Evolutionary conservation across 257 asterid genomes (phyloP), one percentile per base, ranked within the genome.

Genomic region (Leonotis leonurus): DNA sequence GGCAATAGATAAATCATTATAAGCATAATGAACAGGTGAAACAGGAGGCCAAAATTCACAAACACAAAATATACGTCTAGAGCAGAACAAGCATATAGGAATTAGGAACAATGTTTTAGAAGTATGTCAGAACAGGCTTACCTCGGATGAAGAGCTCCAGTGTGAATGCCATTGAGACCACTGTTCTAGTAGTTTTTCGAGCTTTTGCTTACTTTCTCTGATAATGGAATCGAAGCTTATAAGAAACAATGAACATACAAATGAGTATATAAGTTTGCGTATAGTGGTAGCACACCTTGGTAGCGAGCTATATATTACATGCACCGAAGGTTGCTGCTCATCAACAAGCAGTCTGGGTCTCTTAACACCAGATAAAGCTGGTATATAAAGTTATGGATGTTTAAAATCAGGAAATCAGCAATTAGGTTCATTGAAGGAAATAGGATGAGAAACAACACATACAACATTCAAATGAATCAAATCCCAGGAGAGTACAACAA

Each of bases 151-250:
- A 59, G 94, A 74, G 70, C 79, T 85, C 68, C 76, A 81, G 29
- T 75, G 70, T 56, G 90, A 77, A 74, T 93, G 94, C 97, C 97
- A 93, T 33, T 71, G 85, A 36, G 99, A 87, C 99, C 99, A 93
- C 62, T 82, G 80, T 71, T 77, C 92, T 58, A 93, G 79, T 46
- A 93, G 77, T 78, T 86, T 96, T 80, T 85, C 88, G 27, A 89
- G 95, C 81, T 85, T 89, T 73, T 73, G 85, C 70, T 79, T 85
- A 71, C 99, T 89, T 72, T 89, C 94, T 56, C 99, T 93, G 90
- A 36, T 63, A 78, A 70, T 65, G 41, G 60, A 30, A 70, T 16
- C n/a, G 51, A 62, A 63, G 25, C 21, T 71, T 67, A 56, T 41
- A 45, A 46, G 64, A 37, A 67, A 26, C 60, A 25, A 67, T 33